phyloP scores from a whole-genome alignment of 352 stramenopile genomes.

The Pythium biforme region DNA sequence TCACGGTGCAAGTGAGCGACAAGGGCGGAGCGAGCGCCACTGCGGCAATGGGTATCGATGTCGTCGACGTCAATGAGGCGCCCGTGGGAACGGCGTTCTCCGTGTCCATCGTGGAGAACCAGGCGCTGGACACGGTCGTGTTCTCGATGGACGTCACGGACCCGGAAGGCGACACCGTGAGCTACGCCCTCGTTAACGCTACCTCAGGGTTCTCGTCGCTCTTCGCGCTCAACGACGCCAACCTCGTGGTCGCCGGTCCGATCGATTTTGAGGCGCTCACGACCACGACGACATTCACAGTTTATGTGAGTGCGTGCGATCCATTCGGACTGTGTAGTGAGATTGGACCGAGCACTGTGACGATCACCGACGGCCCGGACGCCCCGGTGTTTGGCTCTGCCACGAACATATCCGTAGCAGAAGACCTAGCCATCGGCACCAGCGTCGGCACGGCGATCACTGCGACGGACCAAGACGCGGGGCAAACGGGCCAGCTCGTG shows the following conservation, averaged over 20 bases:
- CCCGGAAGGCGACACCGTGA: constrained; percentile 41
- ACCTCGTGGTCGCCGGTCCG: constrained; percentile 4
- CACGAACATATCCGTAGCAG: constrained; percentile 14
- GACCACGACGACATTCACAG: constrained; percentile 24
- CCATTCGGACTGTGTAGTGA: constrained; percentile 38
- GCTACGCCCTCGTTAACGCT: constrained; percentile 16
- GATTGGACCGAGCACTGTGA: constrained; percentile 38
- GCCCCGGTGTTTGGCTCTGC: constrained; percentile 33
- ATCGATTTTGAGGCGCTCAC: constrained; percentile 31
- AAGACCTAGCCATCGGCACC: constrained; percentile 17
- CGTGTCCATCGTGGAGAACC: constrained; percentile 37
- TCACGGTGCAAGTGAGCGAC: constrained; percentile 33
- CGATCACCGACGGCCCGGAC: constrained; percentile 44
- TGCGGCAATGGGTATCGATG: constrained; percentile 35
- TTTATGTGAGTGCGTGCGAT: constrained; percentile 41
- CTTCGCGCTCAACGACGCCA: constrained; percentile 13
- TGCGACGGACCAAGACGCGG: constrained; percentile 48
- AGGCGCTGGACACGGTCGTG: constrained; percentile 28
- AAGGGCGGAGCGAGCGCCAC: constrained; percentile 12
- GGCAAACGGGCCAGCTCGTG: constrained; percentile 36
- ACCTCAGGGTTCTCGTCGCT: constrained; percentile 16
- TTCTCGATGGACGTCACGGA: constrained; percentile 29
- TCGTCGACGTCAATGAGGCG: constrained; percentile 50
- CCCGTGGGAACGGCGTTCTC: constrained; percentile 31
- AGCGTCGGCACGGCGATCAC: constrained; percentile 30